phyloP scores from a whole-genome alignment of 192 early-diverging fungal genomes.

The Coemansia sp. region DNA sequence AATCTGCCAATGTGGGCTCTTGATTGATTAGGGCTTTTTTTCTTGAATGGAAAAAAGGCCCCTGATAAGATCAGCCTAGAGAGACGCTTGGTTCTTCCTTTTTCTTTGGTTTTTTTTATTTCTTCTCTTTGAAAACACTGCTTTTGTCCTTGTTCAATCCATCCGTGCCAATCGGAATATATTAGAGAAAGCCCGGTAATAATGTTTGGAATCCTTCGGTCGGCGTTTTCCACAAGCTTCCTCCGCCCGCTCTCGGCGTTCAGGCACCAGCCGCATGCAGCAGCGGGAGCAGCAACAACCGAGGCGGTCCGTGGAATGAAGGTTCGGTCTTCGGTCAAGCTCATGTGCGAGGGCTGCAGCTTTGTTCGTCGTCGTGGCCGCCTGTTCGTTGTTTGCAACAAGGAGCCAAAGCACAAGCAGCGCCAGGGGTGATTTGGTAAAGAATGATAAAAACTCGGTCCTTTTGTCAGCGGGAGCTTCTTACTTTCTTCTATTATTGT shows the following conservation, averaged over 20 bases:
- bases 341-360: constrained; percentile 87
- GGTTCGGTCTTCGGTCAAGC: constrained; percentile 85
- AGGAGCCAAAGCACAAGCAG: constrained; percentile 96
- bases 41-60: neutral
- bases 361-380: constrained; percentile 83
- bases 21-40: neutral
- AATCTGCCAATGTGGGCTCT: neutral
- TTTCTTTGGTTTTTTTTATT: too few species aligned
- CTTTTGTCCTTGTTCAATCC: constrained; percentile 1
- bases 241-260: constrained; percentile 39
- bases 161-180: neutral
- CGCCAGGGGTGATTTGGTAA: constrained; percentile 53
- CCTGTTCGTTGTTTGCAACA: constrained; percentile 85
- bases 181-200: neutral
- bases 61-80: too few species aligned
- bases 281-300: neutral
- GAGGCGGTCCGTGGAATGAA: constrained; percentile 72
- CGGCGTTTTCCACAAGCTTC: constrained; percentile 24
- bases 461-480: too few species aligned
- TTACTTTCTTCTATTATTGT: neutral
- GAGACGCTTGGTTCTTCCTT: too few species aligned
- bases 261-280: constrained; percentile 7
- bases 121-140: neutral
- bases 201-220: constrained; percentile 40
- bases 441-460: too few species aligned